Evolutionary conservation across 2,329 filamentous ascomycete genomes (phyloP), one percentile per base, ranked within the genome.

Genomic region (Botrytis porri): DNA sequence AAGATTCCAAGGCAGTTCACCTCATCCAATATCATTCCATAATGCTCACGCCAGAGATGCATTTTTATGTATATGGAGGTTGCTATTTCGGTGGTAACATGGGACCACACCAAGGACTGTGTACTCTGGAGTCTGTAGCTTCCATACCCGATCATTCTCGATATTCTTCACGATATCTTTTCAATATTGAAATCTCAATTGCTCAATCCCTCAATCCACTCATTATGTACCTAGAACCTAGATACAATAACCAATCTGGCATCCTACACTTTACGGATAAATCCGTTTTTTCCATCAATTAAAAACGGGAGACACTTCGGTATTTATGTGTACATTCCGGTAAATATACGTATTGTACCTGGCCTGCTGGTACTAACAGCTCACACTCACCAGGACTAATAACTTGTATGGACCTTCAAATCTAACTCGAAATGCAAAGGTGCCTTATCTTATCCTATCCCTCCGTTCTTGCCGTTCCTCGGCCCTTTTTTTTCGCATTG

Each of bases 361-460:
- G n/a, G 7, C 12, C 25, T 16, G n/a, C n/a, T 54, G 48, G 48
- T n/a, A 16, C 48, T 16, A 51, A 54, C 25, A n/a, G 25, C 48
- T 54, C 48, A 54, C 25, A n/a, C 29, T 22, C 60, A 22, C 16
- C 39, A 32, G 9, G 39, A 63, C 61, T 63, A 54, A 12, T 5
- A 8, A n/a, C 5, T n/a, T 41, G 10, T 35, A 20, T 32, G 18
- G 29, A 22, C 57, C 57, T 60, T 25, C 14, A 35, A 35, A 60
- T 37, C 14, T 39, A 14, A 62, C n/a, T 57, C n/a, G 29, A 69
- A 69, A 69, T 61, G 66, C 39, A 69, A 69, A 70, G 39, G 43
- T 63, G 59, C 59, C 69, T 70, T 35, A 39, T 37, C 64, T 39
- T 66, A 51, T 43, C 64, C 22, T 4, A 66, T 22, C 25, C 25